A percentile compares a stretch with the other conserved stretches of the same genome.
These are phyloP conservation scores for Vigna hirtella DNA, from an alignment of 306 rosid species.

Conservation along the genomic window DNA sequence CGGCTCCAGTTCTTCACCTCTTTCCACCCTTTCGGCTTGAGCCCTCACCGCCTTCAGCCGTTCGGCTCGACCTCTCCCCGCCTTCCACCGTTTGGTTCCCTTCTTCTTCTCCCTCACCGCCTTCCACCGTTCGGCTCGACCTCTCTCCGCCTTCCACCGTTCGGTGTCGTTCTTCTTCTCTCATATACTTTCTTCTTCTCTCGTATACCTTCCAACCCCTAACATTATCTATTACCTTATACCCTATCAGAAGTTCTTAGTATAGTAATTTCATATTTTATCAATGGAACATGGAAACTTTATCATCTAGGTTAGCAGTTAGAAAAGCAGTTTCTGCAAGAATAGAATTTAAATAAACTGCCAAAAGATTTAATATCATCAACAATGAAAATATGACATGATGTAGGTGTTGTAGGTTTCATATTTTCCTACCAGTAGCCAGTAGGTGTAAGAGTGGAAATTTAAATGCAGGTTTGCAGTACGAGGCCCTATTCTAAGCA, in stretches of 20 bases:
- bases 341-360: background rate
- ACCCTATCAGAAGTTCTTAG: background rate
- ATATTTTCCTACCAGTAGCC: conserved; percentile 1
- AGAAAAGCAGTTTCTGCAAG: conserved; percentile 1
- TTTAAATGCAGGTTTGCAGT: conserved; percentile 13
- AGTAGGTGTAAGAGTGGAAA: conserved; percentile 16
- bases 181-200: too few species aligned
- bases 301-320: conserved; percentile 10
- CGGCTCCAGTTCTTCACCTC: too few species aligned
- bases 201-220: too few species aligned
- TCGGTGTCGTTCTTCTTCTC: too few species aligned
- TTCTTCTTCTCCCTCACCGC: too few species aligned
- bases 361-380: background rate
- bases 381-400: conserved; percentile 46
- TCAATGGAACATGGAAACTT: conserved; percentile 16
- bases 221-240: too few species aligned
- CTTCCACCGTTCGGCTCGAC: too few species aligned
- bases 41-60: too few species aligned
- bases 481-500: background rate
- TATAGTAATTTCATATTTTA: background rate
- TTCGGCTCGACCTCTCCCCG: too few species aligned
- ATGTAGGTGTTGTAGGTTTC: conserved; percentile 43
- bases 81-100: too few species aligned
- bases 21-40: too few species aligned
- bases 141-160: too few species aligned